Conservation (phyloP, 192 early-diverging fungal species). For the Coemansia sp. region DNA sequence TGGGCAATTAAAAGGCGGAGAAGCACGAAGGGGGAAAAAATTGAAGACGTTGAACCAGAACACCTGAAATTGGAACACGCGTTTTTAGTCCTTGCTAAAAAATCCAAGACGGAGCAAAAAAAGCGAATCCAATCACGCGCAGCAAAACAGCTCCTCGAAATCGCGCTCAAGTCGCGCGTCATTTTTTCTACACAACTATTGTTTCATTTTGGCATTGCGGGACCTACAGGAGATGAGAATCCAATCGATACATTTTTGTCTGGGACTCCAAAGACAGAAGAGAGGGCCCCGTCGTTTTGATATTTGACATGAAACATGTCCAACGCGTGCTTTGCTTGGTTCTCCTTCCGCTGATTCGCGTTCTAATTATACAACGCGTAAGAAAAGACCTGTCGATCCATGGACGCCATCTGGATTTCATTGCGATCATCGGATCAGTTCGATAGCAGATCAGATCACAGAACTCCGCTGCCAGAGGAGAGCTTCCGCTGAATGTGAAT, state of each 20-base stretch:
- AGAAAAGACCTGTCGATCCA: too few species aligned
- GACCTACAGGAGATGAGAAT: too few species aligned
- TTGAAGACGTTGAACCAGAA: neutral
- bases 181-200: too few species aligned
- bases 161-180: constrained; percentile 13
- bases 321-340: neutral
- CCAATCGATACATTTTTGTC: too few species aligned
- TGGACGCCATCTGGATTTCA: too few species aligned
- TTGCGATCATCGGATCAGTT: too few species aligned
- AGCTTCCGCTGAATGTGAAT: too few species aligned
- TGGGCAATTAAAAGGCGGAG: neutral
- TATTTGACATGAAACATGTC: neutral
- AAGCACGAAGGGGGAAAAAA: neutral
- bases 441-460: too few species aligned
- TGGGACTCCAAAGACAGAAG: too few species aligned
- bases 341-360: constrained; percentile 8
- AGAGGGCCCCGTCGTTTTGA: neutral
- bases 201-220: too few species aligned
- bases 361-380: neutral
- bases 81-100: neutral
- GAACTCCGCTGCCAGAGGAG: too few species aligned
- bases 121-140: neutral
- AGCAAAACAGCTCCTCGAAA: neutral
- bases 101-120: neutral
- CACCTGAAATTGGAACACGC: neutral